Percentiles rank a stretch among this genome's conserved stretches.
These are phyloP conservation scores for Corinectria fuckeliana DNA, from an alignment of 2,329 filamentous ascomycete genomes.

Conservation along the genomic window DNA sequence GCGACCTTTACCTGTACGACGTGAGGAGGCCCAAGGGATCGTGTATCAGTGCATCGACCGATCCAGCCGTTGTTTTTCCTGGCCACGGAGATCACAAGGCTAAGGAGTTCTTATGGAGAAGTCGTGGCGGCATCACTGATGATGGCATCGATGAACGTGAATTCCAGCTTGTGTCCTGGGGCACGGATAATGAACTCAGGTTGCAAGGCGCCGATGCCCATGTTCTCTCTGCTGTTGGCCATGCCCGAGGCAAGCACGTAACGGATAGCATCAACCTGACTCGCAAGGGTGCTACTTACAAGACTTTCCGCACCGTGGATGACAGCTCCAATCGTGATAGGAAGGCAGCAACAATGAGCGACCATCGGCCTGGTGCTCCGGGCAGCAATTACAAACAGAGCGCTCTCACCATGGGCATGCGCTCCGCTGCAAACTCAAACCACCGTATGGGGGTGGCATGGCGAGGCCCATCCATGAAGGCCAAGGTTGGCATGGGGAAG, in stretches of 20 bases:
- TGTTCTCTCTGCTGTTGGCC: conserved; percentile 72
- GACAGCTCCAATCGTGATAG: conserved; percentile 64
- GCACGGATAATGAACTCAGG: conserved; percentile 81
- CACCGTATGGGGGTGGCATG: conserved; percentile 50
- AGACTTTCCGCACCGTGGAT: conserved; percentile 80
- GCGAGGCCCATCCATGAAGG: conserved; percentile 66
- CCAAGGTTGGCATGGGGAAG: conserved; percentile 52
- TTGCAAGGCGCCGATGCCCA: conserved; percentile 75
- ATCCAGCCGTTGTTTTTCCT: conserved; percentile 63
- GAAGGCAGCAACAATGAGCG: conserved; percentile 66
- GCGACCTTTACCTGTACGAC: conserved; percentile 85
- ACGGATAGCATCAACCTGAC: conserved; percentile 74
- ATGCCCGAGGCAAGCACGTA: conserved; percentile 71
- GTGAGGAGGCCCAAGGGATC: conserved; percentile 56
- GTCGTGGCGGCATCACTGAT: conserved; percentile 70
- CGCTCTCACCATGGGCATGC: conserved; percentile 52
- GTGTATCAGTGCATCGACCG: conserved; percentile 51
- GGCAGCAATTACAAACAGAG: conserved; percentile 52
- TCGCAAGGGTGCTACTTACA: conserved; percentile 83
- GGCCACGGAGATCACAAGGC: conserved; percentile 73
- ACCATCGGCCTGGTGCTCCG: conserved; percentile 57
- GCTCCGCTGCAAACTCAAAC: conserved; percentile 40
- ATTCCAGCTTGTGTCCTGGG: conserved; percentile 94
- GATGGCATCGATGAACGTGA: conserved; percentile 82
- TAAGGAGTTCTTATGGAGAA: conserved; percentile 91